Evolutionary conservation across 2,329 filamentous ascomycete genomes (phyloP).

Genomic region (Aureobasidium sp.): DNA sequence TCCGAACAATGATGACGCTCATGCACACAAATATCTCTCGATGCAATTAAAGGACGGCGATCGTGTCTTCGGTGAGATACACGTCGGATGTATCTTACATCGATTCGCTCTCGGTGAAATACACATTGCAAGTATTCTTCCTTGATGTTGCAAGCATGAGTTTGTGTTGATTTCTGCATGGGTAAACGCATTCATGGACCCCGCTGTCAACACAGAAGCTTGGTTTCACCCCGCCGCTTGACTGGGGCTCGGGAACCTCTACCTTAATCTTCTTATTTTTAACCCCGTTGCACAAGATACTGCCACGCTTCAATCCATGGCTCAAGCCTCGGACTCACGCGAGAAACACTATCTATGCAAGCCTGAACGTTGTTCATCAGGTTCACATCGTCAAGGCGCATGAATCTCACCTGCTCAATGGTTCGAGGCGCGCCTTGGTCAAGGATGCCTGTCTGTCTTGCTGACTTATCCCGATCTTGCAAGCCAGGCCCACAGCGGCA

Average conservation of each 20-base stretch:
- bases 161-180: background rate
- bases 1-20: slow-evolving; percentile 12
- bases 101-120: background rate
- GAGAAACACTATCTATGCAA: slow-evolving; percentile 4
- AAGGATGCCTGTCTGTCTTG: background rate
- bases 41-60: background rate
- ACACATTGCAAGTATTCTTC: background rate
- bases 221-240: background rate
- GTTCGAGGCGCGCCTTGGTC: background rate
- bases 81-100: background rate
- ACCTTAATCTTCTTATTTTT: slow-evolving; percentile 3
- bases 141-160: background rate
- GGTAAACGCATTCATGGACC: background rate
- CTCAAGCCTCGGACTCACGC: background rate
- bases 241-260: background rate
- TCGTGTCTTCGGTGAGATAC: background rate
- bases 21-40: background rate
- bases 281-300: background rate
- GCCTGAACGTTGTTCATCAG: background rate
- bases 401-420: background rate
- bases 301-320: slow-evolving; percentile 1
- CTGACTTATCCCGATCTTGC: background rate
- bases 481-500: background rate
- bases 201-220: slow-evolving; percentile 10
- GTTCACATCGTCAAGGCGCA: background rate